Percentiles rank a stretch among this genome's conserved stretches.
phyloP scores from a whole-genome alignment of 139 green algal genomes.

The Coelastrella sp. region DNA sequence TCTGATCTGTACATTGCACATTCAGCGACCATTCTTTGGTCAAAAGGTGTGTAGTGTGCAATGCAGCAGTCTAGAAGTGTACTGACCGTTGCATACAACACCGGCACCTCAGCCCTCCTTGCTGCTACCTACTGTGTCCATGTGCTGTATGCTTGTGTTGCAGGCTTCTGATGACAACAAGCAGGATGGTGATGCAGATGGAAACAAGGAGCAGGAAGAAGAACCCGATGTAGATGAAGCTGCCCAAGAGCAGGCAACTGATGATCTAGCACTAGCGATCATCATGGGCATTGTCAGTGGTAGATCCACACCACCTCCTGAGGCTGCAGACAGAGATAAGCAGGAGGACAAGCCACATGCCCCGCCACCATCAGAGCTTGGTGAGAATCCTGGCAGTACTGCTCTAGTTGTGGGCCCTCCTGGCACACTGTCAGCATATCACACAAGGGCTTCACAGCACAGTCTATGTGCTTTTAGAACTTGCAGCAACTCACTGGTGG shows the following conservation, averaged over 20 bases:
- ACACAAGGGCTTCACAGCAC: no score
- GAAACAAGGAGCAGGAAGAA: background rate
- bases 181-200: background rate
- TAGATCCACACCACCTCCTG: slow-evolving; percentile 44
- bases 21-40: no score
- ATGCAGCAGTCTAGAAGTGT: background rate
- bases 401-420: no score
- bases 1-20: no score
- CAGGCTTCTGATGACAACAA: slow-evolving; percentile 8
- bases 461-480: no score
- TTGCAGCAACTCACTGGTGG: background rate
- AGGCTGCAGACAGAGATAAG: background rate
- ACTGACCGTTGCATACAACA: no score
- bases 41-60: slow-evolving; percentile 1
- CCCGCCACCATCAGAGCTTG: background rate
- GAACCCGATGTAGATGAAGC: slow-evolving; percentile 38
- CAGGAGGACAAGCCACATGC: background rate
- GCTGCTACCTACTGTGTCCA: no score
- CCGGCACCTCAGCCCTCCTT: no score
- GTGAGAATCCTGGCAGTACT: no score
- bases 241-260: slow-evolving; percentile 37
- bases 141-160: slow-evolving; percentile 7
- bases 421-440: no score
- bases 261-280: slow-evolving; percentile 48
- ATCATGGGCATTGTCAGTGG: slow-evolving; percentile 77